Base-by-base conservation (phyloP, 129 eudicot genomes). In the Dittrichia graveolens region DNA sequence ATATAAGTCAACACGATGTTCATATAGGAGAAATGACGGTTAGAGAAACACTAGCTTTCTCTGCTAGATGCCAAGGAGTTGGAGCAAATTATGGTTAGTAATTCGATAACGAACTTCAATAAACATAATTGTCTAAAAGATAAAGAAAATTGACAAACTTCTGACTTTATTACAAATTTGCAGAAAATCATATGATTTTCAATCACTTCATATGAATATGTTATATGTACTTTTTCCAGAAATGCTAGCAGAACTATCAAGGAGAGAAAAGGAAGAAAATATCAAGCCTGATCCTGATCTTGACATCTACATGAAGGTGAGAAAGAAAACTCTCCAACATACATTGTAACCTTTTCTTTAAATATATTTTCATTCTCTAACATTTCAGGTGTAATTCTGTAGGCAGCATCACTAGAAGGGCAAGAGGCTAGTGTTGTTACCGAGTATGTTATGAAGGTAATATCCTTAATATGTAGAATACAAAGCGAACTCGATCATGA, bases 11-110 rank as follows among this genome's bases (percentile, higher is more conserved):
- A 79, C n/a, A 86, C 72, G 98, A 92, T 80, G 58, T 78, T 31
- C 95, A 89, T 64, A 85, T 87, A 11, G 88, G 90, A 8, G 95
- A 92, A 71, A 85, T 92, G 85, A 92, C 98, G 35, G 96, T 92
- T 6, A 73, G 96, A 71, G 98, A 92, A 77, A 87, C 96, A 44
- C 77, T 92, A 16, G 88, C 85, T 69, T 87, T 87, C 50, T 85
- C 98, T 6, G 81, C 88, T 56, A 78, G 84, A 15, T 89, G 87
- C 73, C 98, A 87, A 79, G 96, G 92, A 52, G 77, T 83, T 70
- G 96, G 96, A 63, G 76, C 87, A 41, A 75, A 78, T 48, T 83
- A 81, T 58, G 92, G 92, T 86, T 11, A 49, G 88, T 74, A 19
- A 49, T 8, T 42, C 0, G 38, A 10, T 42, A 37, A 18, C 52